Percentiles rank a stretch among this genome's conserved stretches.
Conservation (phyloP, 805 yeast genomes). For the Yamadazyma takamatsuzukensis region DNA sequence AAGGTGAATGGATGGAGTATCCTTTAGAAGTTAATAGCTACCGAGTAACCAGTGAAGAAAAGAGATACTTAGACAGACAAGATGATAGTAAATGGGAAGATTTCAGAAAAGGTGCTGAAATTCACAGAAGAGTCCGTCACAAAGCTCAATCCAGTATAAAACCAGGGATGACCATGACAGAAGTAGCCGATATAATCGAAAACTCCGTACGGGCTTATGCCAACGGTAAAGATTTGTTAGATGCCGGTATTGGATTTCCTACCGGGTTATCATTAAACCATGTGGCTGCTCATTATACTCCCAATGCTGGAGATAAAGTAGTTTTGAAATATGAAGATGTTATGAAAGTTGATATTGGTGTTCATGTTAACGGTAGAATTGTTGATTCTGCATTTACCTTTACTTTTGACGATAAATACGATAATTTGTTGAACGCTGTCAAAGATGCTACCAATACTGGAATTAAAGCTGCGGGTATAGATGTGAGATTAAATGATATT, state of each 20-base stretch:
- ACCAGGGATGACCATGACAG: constrained; percentile 92
- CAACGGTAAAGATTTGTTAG: constrained; percentile 57
- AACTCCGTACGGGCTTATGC: constrained; percentile 74
- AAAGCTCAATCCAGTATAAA: constrained; percentile 69
- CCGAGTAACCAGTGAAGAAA: constrained; percentile 84
- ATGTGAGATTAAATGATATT: constrained; percentile 89
- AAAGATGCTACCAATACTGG: constrained; percentile 94
- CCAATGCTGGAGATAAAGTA: constrained; percentile 89
- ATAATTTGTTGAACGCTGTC: constrained; percentile 77
- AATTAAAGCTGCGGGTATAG: constrained; percentile 88
- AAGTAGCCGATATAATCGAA: constrained; percentile 87
- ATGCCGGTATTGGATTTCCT: constrained; percentile 95
- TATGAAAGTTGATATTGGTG: constrained; percentile 95
- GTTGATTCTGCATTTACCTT: constrained; percentile 94
- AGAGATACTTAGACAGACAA: constrained; percentile 70
- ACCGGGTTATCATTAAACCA: constrained; percentile 94
- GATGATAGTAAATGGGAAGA: constrained; percentile 70
- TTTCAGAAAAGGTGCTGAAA: constrained; percentile 92
- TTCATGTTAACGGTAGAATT: constrained; percentile 90
- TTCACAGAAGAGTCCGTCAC: constrained; percentile 86
- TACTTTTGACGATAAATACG: constrained; percentile 82
- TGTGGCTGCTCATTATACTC: constrained; percentile 97
- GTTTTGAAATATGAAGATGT: constrained; percentile 84
- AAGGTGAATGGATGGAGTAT: constrained; percentile 84
- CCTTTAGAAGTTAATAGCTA: constrained; percentile 58